Evolutionary conservation across 1,139 yeast species (phyloP), one percentile per base, ranked within the genome.

Genomic region (Meyerozyma sp.): DNA sequence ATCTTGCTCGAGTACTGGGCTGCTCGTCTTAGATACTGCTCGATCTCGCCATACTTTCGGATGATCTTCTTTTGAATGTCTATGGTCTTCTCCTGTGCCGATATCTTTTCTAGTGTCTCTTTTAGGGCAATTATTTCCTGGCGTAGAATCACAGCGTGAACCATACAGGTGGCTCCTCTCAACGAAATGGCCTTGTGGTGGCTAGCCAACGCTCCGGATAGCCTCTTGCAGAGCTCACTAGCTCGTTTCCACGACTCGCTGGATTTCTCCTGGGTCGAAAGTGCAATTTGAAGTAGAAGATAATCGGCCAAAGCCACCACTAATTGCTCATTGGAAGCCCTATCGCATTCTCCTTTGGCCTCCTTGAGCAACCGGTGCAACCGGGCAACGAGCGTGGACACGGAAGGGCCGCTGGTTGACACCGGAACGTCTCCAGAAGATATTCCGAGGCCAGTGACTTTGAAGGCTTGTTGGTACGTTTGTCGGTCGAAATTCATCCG

Each of bases 361-460:
- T 34, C 37, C 13, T 14, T 16, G 14, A 34, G 26, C n/a, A 34
- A 13, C 5, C 26, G 26, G 16, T 11, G n/a, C 26, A 34, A 21
- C 37, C 21, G 9, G 16, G 14, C 37, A 8, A 11, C 26, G 16
- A 20, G 25, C 37, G 37, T 32, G 29, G 29, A 27, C 7, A 27
- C 7, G 13, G 29, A 27, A 27, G 29, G 13, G 29, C 29, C 13
- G 29, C 5, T 27, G 29, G 29, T n/a, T 1, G 29, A n/a, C 29
- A 27, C 34, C 16, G 34, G 34, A 13, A 16, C 20, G 14, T 40
- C 48, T 32, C 25, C 40, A 3, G 52, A 49, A 6, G 44, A 37
- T 32, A 63, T 62, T 11, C 66, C 65, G 37, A 62, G 53, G 6
- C 67, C 68, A 10, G 55, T 45, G n/a, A 50, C 44, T 28, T 44